These are phyloP conservation scores for Paxillus ammoniavirescens DNA, from an alignment of 768 basidiomycete species.

Conservation along the genomic window DNA sequence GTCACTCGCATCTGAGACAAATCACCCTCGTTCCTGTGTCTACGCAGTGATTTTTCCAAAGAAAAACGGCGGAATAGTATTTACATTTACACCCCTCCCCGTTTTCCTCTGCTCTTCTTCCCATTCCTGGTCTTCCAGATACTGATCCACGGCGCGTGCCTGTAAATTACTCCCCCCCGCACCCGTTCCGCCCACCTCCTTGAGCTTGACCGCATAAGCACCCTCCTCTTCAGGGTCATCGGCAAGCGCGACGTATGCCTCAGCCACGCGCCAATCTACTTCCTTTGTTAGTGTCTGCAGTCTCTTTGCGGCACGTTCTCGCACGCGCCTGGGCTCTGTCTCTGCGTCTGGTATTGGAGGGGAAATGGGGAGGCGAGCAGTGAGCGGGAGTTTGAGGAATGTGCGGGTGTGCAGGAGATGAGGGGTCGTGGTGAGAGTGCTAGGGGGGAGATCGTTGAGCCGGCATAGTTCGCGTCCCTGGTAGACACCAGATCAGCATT, in stretches of 20 bases:
- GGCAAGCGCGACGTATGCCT: constrained; percentile 69
- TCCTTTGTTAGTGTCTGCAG: constrained; percentile 69
- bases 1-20: too few species aligned
- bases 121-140: constrained; percentile 72
- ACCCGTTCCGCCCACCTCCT: constrained; percentile 21
- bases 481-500: not conserved
- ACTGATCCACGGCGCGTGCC: constrained; percentile 52
- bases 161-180: constrained; percentile 33
- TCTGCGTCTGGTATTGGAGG: constrained; percentile 31
- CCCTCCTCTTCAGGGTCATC: constrained; percentile 33
- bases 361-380: constrained; percentile 15
- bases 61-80: not conserved
- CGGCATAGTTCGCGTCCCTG: constrained; percentile 61
- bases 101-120: constrained; percentile 41
- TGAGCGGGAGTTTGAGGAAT: constrained; percentile 52
- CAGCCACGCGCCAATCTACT: constrained; percentile 62
- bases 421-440: constrained; percentile 66
- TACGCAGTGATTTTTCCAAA: not conserved
- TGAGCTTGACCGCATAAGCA: constrained; percentile 19
- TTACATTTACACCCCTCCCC: constrained; percentile 14
- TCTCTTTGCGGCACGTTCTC: constrained; percentile 57
- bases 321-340: constrained; percentile 41
- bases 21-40: not conserved
- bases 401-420: constrained; percentile 71
- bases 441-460: constrained; percentile 63